Evolutionary conservation across 1,139 yeast genomes (phyloP).

Genomic region (Casaregolazyma lundiana): DNA sequence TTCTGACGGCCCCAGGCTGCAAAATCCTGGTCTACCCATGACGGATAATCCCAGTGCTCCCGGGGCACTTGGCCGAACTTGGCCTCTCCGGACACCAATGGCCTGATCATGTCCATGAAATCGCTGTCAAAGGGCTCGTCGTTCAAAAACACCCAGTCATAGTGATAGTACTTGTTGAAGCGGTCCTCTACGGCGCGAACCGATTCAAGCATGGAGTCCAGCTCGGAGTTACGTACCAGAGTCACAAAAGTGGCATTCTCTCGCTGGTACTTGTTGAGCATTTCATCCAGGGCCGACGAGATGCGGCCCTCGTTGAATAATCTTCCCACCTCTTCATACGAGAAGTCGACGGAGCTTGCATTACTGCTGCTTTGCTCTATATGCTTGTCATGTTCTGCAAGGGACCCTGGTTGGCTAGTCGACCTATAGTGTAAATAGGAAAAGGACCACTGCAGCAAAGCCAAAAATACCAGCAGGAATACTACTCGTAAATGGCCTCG

Average conservation of each 20-base stretch:
- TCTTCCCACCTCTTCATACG: not conserved
- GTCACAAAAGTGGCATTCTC: constrained; percentile 57
- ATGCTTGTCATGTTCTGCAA: not conserved
- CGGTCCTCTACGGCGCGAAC: constrained; percentile 64
- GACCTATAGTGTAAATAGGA: not conserved
- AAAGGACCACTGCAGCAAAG: not conserved
- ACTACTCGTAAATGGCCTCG: not conserved
- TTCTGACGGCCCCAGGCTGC: constrained; percentile 49
- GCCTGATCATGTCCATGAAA: constrained; percentile 42
- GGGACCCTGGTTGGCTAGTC: not conserved
- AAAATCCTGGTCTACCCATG: constrained; percentile 52
- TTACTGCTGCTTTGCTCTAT: not conserved
- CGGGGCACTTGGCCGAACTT: constrained; percentile 60
- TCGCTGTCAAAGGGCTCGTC: constrained; percentile 53
- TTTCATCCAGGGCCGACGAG: not conserved
- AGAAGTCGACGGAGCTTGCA: not conserved
- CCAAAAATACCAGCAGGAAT: not conserved
- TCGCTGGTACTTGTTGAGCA: constrained; percentile 7
- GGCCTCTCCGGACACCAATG: constrained; percentile 54
- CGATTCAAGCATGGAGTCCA: constrained; percentile 51
- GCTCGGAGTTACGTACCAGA: constrained; percentile 63
- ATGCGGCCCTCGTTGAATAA: constrained; percentile 1
- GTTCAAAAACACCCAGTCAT: constrained; percentile 79
- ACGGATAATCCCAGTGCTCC: constrained; percentile 73
- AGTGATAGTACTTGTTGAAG: constrained; percentile 60